Evolutionary conservation across 2,329 filamentous ascomycete genomes (phyloP).

Genomic region (Sporothrix variecibatus): DNA sequence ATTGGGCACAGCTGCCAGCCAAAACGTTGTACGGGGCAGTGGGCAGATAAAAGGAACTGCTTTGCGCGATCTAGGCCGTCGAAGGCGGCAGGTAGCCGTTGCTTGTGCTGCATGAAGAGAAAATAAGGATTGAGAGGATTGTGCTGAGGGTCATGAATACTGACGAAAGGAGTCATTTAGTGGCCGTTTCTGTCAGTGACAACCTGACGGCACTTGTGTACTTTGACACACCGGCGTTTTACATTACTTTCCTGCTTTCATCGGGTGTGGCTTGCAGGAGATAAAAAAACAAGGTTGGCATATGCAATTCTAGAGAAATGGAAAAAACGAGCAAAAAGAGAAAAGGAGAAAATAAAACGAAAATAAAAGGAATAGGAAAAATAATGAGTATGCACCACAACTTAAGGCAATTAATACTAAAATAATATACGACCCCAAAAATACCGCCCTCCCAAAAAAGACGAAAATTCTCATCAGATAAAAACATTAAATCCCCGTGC

Average conservation of each 20-base stretch:
- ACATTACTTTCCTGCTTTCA: background rate
- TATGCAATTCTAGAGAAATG: background rate
- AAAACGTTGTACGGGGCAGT: background rate
- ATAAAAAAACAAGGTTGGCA: background rate
- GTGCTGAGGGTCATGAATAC: background rate
- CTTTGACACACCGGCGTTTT: background rate
- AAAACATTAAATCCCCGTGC: background rate
- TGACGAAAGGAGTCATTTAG: background rate
- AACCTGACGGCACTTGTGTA: background rate
- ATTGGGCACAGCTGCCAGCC: background rate
- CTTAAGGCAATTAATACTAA: background rate
- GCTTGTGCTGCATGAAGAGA: constrained; percentile 8
- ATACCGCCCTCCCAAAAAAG: background rate
- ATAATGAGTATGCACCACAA: background rate
- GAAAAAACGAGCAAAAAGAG: background rate
- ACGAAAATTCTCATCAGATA: background rate
- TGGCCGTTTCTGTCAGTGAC: background rate
- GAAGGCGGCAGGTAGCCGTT: background rate
- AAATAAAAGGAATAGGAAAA: background rate
- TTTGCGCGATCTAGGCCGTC: background rate
- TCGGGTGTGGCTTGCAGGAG: background rate
- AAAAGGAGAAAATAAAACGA: background rate
- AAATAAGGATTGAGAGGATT: no score
- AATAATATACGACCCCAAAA: background rate
- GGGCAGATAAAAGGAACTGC: background rate